Percentiles rank a stretch among this genome's conserved stretches.
phyloP scores from a whole-genome alignment of 2,329 filamentous ascomycete species.

The Cryphonectria japonica region DNA sequence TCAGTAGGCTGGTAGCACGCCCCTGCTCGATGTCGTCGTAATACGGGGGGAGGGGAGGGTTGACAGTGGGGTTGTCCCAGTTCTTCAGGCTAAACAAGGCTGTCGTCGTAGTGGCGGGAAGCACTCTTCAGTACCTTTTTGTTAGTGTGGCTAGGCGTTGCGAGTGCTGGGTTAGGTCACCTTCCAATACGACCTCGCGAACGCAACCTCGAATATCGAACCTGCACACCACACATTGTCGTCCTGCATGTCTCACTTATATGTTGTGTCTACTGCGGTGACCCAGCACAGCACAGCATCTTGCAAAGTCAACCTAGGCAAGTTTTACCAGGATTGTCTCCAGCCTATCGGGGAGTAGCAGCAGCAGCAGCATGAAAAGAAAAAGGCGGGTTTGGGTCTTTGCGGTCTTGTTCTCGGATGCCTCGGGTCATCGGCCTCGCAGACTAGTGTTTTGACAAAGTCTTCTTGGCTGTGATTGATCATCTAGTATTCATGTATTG shows the following conservation, averaged over 20 bases:
- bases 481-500: background rate
- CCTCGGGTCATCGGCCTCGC: background rate
- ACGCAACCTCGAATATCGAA: background rate
- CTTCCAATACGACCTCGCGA: background rate
- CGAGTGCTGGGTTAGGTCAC: background rate
- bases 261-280: background rate
- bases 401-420: background rate
- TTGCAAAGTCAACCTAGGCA: background rate
- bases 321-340: background rate
- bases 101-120: background rate
- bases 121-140: background rate
- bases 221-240: background rate
- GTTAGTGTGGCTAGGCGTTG: background rate
- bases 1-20: background rate
- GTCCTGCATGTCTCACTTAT: background rate
- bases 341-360: too few relatives aligned
- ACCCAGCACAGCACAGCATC: background rate
- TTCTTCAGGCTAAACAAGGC: background rate
- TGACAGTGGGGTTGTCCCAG: background rate
- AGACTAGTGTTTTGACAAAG: background rate
- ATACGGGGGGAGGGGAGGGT: background rate
- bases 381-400: background rate
- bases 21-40: constrained; percentile 2
- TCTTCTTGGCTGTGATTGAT: background rate
- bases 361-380: background rate